Base-by-base conservation (phyloP, 2,329 filamentous ascomycete species). In the Raffaelea albimanens region DNA sequence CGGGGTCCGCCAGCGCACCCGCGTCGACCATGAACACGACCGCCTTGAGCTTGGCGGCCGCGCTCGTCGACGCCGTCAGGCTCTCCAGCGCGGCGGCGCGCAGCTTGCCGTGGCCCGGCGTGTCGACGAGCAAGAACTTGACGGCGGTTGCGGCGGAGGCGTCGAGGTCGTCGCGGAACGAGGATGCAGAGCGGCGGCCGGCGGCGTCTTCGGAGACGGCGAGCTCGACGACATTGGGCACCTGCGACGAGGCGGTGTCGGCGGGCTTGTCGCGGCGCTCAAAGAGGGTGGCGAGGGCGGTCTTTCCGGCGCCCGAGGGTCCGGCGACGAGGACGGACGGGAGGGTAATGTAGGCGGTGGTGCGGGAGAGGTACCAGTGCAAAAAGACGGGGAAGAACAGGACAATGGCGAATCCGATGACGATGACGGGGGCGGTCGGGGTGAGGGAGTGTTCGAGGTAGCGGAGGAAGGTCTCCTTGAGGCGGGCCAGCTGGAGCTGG, bases 21-120 rank as follows among this genome's bases (percentile, higher is more conserved):
- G 90, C 85, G 64, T 98, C 93, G n/a, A 95, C 79, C 53, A 96
- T 69, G 63, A 91, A 98, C 45, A 97, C 75, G 45, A 97, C 71
- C 18, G 85, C 90, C 38, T 76, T 76, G 43, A 91, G 68, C 54
- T 76, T 75, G 45, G 40, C 50, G 38, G 44, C 44, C 14, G 55
- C 51, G 33, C 55, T 16, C 5, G 50, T 13, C 13, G 53, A 45
- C 7, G 53, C 51, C 23, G 55, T 60, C 22, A 83, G 66, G 46
- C 67, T 69, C 39, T 71, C 65, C 50, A 85, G 71, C 3, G 85
- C 81, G 54, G 80, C 72, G 57, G 80, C 76, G 51, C 93, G 87
- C 50, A 98, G 80, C 68, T 98, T 98, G 58, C 88, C 89, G 69
- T 98, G 93, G 36, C 93, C 93, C 0, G 93, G 93, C 1, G 91